A percentile compares a stretch with the other conserved stretches of the same genome.
phyloP scores from a whole-genome alignment of 2,329 filamentous ascomycete genomes.

The Aspergillus niger region DNA sequence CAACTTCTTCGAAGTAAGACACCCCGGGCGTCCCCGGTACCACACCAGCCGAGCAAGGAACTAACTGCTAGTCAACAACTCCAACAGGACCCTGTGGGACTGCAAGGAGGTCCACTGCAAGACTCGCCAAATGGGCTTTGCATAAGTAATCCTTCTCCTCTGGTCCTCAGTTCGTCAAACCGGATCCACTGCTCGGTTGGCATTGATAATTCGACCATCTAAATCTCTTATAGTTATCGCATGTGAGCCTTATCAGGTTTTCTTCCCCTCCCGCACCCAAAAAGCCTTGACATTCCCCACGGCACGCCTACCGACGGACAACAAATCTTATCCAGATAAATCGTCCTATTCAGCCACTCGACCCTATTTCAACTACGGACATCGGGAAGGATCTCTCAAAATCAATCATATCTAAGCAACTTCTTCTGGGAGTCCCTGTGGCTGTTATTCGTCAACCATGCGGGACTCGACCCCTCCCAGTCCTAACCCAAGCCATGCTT shows the following conservation, averaged over 20 bases:
- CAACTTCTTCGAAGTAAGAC: background rate
- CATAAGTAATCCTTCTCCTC: background rate
- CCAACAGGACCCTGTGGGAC: background rate
- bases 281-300: background rate
- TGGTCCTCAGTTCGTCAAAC: background rate
- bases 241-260: constrained; percentile 1
- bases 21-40: background rate
- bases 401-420: background rate
- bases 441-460: constrained; percentile 8
- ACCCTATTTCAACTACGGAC: background rate
- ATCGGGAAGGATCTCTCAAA: too few species aligned
- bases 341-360: background rate
- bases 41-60: background rate
- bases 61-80: too few species aligned
- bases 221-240: constrained; percentile 4
- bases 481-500: background rate
- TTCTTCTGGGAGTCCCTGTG: background rate
- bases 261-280: background rate
- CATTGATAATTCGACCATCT: constrained; percentile 11
- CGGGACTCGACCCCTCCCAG: constrained; percentile 11
- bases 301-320: background rate
- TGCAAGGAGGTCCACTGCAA: background rate
- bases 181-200: background rate
- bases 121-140: background rate
- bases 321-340: background rate